Conservation (phyloP, 768 basidiomycete species). For the Lactarius psammicola region DNA sequence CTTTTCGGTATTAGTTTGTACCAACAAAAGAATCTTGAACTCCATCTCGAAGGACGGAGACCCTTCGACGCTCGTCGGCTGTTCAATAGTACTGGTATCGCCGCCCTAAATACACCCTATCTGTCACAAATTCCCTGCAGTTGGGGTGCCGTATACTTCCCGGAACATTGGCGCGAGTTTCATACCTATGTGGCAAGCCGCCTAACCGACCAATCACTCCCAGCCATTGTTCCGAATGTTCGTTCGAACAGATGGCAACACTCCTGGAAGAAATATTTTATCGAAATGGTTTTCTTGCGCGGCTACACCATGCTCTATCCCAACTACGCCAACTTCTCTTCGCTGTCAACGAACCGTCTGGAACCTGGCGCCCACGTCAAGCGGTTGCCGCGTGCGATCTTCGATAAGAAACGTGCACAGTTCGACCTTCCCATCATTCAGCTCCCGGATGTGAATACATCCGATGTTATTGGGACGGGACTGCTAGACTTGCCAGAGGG, state of each 20-base stretch:
- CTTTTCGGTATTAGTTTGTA: conserved; percentile 85
- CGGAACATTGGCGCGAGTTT: conserved; percentile 85
- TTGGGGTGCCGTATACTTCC: conserved; percentile 92
- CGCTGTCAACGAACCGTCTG: conserved; percentile 87
- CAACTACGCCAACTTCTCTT: conserved; percentile 67
- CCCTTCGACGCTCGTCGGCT: conserved; percentile 63
- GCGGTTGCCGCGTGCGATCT: conserved; percentile 45
- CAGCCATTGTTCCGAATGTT: conserved; percentile 64
- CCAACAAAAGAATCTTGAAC: conserved; percentile 79
- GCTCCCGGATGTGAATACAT: conserved; percentile 36
- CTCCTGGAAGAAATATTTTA: conserved; percentile 90
- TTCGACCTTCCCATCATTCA: conserved; percentile 73
- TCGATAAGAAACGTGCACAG: conserved; percentile 54
- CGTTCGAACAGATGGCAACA: conserved; percentile 79
- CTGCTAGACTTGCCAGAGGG: conserved; percentile 61
- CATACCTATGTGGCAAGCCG: conserved; percentile 73
- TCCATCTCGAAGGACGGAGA: conserved; percentile 62
- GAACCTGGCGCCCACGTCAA: conserved; percentile 82
- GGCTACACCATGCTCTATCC: conserved; percentile 91
- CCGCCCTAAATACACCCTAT: conserved; percentile 60
- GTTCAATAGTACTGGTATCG: conserved; percentile 46
- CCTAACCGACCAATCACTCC: conserved; percentile 43
- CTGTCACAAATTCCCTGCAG: conserved; percentile 86
- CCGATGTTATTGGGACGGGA: conserved; percentile 31
- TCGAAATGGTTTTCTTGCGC: conserved; percentile 77